Base-by-base conservation (phyloP, 805 yeast genomes). In the Barnettozyma botsteinii region DNA sequence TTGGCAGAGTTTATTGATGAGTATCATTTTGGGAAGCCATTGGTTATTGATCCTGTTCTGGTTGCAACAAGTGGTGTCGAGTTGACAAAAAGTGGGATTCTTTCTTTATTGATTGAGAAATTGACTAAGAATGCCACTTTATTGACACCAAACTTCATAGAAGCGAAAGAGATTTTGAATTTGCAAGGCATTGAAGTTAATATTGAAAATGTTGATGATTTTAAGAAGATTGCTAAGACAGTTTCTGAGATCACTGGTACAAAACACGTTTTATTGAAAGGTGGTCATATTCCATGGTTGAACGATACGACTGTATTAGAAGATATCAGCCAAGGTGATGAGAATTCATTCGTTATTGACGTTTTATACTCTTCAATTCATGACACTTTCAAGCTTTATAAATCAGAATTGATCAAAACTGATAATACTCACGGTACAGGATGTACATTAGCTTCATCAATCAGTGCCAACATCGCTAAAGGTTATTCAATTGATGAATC, bases 391-490 rank as follows among this genome's bases (percentile, higher is more conserved):
- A 63, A 70, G 0, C 51, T 76, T 1, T 79, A 69, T 53, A 68
- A 65, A 37, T 79, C 81, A 15, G 60, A 57, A 2, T 70, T 55
- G 40, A 54, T 70, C 4, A 52, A 62, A 7, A 66, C 87, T 0
- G 58, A 61, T 3, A 75, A 81, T 52, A 77, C 85, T 1, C 96
- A 88, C 58, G 96, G 96, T 11, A 85, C 96, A 4, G 96, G 96
- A 1, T 88, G 96, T 60, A 84, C 96, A 0, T 66, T 88, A 37
- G 78, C 94, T 0, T 79, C 95, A 1, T 72, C 95, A 0, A 81
- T 88, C 46, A 80, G 93, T 0, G 78, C 93, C 2, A 77, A 83
- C 49, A 50, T 86, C 20, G 89, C 95, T 4, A 67, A 67, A 26
- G 81, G 80, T 0, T 48, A 55, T 26, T 25, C 64, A 0, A 52